Evolutionary conservation across 441 rosid species (phyloP), one percentile per base, ranked within the genome.

Genomic region (Oxalis stricta): DNA sequence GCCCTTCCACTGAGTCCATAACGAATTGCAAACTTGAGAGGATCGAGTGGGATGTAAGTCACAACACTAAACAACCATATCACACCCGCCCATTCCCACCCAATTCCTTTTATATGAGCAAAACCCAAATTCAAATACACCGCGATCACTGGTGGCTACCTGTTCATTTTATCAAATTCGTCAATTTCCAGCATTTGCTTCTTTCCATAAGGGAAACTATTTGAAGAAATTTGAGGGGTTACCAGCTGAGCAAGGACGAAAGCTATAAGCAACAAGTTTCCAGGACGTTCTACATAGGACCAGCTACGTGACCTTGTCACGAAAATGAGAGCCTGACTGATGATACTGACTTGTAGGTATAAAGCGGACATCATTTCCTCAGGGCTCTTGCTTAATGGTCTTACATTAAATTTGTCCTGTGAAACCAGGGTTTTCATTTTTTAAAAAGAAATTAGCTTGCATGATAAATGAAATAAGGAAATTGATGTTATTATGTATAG

Each of bases 11-110:
- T 85, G 31, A 77, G 60, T 24, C 60, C 7, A 23, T 84, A 88
- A 29, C 94, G 82, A 39, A 70, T 81, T 15, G 53, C 75, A 32
- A 84, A 80, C 46, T 87, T 87, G 51, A 87, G 70, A 1, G 81
- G 26, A 54, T 87, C 97, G 6, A 84, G 95, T 16, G 97, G 97
- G 41, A 81, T 9, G 24, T 78, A 87, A 0, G 85, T 77, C 15
- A 69, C 64, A 38, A 77, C 10, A 47, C 87, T 84, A 46, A 66
- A 82, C 2, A 77, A 63, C 95, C 91, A 88, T 46, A 84, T 76
- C 5, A 82, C 87, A 26, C 95, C 87, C 17, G 91, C 95, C 97
- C 95, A 84, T 33, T 87, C 87, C 97, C 95, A 88, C 20, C 97
- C 93, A 4, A 53, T 52, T 1, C 95, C 93, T 57, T 79, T 16